A percentile compares a stretch with the other conserved stretches of the same genome.
Conservation (phyloP, 225 moss, liverwort and hornwort genomes). For the Rhytidiadelphus loreus region DNA sequence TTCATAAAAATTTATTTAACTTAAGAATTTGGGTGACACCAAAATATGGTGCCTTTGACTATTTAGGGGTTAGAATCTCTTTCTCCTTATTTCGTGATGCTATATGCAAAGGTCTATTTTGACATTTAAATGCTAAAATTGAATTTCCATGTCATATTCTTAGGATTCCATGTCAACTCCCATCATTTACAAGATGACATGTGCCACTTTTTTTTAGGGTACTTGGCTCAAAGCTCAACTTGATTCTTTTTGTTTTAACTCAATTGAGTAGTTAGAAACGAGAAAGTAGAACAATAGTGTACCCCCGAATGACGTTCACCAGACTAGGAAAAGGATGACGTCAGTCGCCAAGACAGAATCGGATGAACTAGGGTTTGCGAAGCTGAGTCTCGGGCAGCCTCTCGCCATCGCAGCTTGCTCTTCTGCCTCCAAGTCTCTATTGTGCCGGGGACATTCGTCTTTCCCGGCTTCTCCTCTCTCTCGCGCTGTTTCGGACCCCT, state of each 20-base stretch:
- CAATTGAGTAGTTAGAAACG: too few species aligned
- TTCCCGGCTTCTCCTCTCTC: neutral
- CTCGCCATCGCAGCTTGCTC: neutral
- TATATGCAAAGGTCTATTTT: rapidly evolving
- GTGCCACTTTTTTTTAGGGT: neutral
- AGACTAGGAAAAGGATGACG: neutral
- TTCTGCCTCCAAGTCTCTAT: neutral
- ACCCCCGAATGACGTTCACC: neutral
- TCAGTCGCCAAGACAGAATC: neutral
- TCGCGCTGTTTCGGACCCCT: neutral
- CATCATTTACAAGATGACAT: neutral
- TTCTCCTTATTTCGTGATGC: rapidly evolving
- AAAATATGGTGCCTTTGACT: rapidly evolving
- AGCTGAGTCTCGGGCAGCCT: neutral
- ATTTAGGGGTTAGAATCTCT: rapidly evolving
- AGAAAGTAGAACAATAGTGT: neutral
- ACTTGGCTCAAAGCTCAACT: neutral
- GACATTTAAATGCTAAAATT: neutral
- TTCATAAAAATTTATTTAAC: neutral
- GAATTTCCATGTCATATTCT: rapidly evolving
- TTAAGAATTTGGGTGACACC: rapidly evolving
- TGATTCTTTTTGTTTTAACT: neutral
- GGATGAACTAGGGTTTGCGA: constrained; percentile 6
- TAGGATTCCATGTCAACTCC: rapidly evolving
- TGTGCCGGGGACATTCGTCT: neutral